Evolutionary conservation across 768 basidiomycete species (phyloP).

Genomic region (Lactarius deliciosus): DNA sequence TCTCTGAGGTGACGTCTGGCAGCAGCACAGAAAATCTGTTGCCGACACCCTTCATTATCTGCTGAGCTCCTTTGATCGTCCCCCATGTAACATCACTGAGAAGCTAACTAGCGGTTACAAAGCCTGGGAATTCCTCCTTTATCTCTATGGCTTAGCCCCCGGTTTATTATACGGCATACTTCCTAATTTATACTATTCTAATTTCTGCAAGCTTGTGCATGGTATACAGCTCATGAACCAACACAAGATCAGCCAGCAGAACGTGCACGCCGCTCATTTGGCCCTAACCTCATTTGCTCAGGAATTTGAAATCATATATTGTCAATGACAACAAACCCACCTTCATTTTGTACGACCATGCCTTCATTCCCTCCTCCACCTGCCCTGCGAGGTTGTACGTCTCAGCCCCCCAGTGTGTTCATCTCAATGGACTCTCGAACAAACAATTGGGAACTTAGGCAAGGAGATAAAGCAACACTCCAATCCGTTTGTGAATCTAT

Average conservation of each 20-base stretch:
- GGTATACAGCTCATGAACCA: conserved; percentile 33
- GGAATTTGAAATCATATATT: conserved; percentile 42
- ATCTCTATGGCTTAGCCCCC: conserved; percentile 33
- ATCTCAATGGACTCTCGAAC: too few relatives aligned
- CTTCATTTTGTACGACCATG: not conserved
- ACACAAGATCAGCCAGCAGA: conserved; percentile 11
- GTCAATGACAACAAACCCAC: conserved; percentile 29
- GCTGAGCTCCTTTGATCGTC: conserved; percentile 43
- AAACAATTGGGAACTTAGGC: not conserved
- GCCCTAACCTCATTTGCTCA: conserved; percentile 33
- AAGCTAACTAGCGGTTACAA: conserved; percentile 41
- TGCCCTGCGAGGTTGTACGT: too few relatives aligned
- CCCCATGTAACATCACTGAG: conserved; percentile 43
- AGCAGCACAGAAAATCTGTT: conserved; percentile 39
- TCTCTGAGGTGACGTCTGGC: conserved; percentile 35
- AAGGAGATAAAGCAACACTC: not conserved
- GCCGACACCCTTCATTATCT: conserved; percentile 34
- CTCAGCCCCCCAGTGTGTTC: too few relatives aligned
- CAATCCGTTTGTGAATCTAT: not conserved
- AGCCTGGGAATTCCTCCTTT: conserved; percentile 33
- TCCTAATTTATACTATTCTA: conserved; percentile 30
- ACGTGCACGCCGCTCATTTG: conserved; percentile 32
- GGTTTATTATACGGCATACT: conserved; percentile 33
- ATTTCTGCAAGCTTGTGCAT: conserved; percentile 35
- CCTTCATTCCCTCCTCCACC: too few relatives aligned